Conservation (phyloP, 352 stramenopile species). For the Phytophthora melonis region DNA sequence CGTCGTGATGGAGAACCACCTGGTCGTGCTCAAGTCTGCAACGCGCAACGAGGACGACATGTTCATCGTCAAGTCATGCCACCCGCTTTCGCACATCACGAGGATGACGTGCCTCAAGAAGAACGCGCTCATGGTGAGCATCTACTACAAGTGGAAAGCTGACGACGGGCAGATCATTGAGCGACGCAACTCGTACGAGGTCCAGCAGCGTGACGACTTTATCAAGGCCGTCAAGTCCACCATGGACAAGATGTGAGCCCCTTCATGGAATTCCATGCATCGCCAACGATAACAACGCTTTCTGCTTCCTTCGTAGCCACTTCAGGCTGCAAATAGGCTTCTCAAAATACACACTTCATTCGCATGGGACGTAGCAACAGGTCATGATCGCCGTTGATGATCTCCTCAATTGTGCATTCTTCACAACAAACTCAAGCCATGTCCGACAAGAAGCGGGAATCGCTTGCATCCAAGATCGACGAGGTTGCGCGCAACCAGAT, state of each 20-base stretch:
- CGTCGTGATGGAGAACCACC: slow-evolving; percentile 75
- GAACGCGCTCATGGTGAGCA: slow-evolving; percentile 87
- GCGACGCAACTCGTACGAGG: slow-evolving; percentile 82
- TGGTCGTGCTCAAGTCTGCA: slow-evolving; percentile 78
- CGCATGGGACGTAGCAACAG: slow-evolving; percentile 26
- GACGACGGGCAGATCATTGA: slow-evolving; percentile 52
- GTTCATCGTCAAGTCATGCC: slow-evolving; percentile 81
- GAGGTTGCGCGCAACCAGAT: slow-evolving; percentile 90
- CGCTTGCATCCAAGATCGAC: slow-evolving; percentile 83
- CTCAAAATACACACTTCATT: slow-evolving; percentile 41
- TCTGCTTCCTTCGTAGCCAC: neutral
- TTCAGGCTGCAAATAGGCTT: slow-evolving; percentile 32
- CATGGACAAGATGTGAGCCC: slow-evolving; percentile 80
- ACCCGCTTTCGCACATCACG: slow-evolving; percentile 72
- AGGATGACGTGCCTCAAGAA: slow-evolving; percentile 92
- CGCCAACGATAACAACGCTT: neutral
- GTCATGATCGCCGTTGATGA: neutral
- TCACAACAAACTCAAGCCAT: slow-evolving; percentile 33
- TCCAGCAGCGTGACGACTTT: slow-evolving; percentile 89
- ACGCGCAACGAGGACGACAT: slow-evolving; percentile 79
- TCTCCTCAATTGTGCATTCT: slow-evolving; percentile 19
- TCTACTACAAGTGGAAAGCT: slow-evolving; percentile 88
- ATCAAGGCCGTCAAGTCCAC: slow-evolving; percentile 85
- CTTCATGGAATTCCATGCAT: neutral
- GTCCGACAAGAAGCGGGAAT: slow-evolving; percentile 82